Base-by-base conservation (phyloP, 139 green algal species). In the Prasinococcaceae sp. region DNA sequence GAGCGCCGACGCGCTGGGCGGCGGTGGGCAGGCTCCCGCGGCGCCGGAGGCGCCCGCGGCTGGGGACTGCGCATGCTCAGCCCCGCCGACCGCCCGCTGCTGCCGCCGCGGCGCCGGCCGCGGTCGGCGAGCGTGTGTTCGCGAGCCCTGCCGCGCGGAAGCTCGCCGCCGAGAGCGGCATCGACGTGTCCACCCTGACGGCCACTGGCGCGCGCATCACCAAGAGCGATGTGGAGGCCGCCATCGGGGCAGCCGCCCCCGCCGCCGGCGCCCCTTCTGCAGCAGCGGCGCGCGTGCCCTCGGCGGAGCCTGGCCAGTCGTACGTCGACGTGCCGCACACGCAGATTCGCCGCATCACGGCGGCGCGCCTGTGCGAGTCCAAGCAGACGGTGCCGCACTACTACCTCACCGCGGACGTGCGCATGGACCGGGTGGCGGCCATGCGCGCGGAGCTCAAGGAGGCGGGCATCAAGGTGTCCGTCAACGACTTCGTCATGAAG, bases 341-440 rank as follows among this genome's bases (percentile, higher is more conserved):
- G n/a, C 72, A 86, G 64, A 79, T 93, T 40, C 69, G 84, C 2
- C 66, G 72, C 22, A 78, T 97, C 55, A 96, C 92, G 23, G 88
- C 88, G 0, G 23, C 66, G 44, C 70, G 88, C 24, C 66, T 97
- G 63, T 65, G 85, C 41, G 80, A 92, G 61, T 89, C 76, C 32
- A 97, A 97, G 72, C 55, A 66, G 28, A 79, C 69, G 9, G 74
- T 88, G 9, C 86, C 90, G 2, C 90, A 98, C 74, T 98, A 95
- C 74, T 98, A 98, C 75, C 72, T 98, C 3, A 87, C 77, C 27
- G 65, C 73, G 14, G 73, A 92, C 23, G 75, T 77, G 17, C n/a
- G 68, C 6, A 53, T 94, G 6, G 78, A 77, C 32, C 76, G 80
- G 56, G 38, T 69, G 24, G 55, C 75, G 19, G 73, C 58, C 32